Evolutionary conservation across 2,329 filamentous ascomycete genomes (phyloP).

Genomic region (Phaeosphaeriaceae sp.): DNA sequence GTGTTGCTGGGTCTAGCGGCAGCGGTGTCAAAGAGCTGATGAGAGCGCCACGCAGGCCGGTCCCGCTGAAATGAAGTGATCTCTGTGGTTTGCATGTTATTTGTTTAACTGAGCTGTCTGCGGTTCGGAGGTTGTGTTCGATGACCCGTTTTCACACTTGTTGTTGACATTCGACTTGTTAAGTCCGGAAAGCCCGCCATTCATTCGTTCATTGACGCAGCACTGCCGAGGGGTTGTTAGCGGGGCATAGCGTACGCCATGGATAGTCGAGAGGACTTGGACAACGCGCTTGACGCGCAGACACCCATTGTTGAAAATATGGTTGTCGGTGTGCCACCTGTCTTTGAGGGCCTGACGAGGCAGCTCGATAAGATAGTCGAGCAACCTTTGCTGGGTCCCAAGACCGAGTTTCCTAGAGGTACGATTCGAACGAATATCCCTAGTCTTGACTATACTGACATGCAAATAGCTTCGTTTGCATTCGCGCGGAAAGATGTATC

Average conservation of each 20-base stretch:
- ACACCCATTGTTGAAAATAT: constrained; percentile 47
- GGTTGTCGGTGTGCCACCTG: constrained; percentile 46
- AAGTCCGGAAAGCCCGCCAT: constrained; percentile 18
- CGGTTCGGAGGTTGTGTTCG: neutral
- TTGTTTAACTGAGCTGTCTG: neutral
- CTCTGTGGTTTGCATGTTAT: neutral
- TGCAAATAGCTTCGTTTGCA: constrained; percentile 40
- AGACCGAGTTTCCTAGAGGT: constrained; percentile 39
- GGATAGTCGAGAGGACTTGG: constrained; percentile 17
- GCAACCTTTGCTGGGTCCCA: constrained; percentile 42
- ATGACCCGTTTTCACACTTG: neutral
- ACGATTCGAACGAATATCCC: neutral
- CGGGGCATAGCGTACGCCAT: constrained; percentile 6
- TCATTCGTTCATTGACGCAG: constrained; percentile 11
- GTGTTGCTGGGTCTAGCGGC: neutral
- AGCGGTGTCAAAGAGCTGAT: neutral
- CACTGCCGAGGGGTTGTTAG: constrained; percentile 13
- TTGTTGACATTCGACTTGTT: constrained; percentile 2
- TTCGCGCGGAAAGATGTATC: constrained; percentile 44
- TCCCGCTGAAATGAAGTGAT: too few species aligned
- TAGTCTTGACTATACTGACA: neutral
- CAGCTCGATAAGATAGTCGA: constrained; percentile 44
- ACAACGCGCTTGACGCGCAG: constrained; percentile 33
- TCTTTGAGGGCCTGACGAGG: constrained; percentile 44
- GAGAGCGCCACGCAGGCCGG: too few species aligned